Evolutionary conservation across 2,329 filamentous ascomycete genomes (phyloP).

Genomic region (Penicillium sp.): DNA sequence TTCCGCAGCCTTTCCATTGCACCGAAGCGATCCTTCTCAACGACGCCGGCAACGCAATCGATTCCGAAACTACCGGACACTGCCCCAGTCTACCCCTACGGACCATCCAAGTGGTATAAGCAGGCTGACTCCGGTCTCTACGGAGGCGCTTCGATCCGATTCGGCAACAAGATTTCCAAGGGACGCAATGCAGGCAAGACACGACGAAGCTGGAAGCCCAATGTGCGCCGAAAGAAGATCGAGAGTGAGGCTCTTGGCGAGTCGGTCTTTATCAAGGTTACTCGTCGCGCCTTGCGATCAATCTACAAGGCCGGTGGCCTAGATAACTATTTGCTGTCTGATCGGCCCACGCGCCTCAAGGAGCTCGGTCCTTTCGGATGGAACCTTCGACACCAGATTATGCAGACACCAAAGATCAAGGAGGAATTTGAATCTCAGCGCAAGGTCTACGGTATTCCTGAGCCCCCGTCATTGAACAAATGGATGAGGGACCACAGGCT

Average conservation of each 20-base stretch:
- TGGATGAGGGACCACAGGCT: slow-evolving; percentile 40
- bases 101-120: slow-evolving; percentile 43
- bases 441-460: slow-evolving; percentile 61
- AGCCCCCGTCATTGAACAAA: slow-evolving; percentile 44
- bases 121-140: slow-evolving; percentile 51
- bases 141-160: slow-evolving; percentile 46
- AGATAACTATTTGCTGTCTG: slow-evolving; percentile 85
- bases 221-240: slow-evolving; percentile 49
- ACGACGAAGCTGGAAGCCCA: slow-evolving; percentile 49
- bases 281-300: slow-evolving; percentile 46
- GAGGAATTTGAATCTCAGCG: slow-evolving; percentile 66
- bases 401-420: slow-evolving; percentile 71
- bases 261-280: slow-evolving; percentile 47
- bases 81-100: slow-evolving; percentile 49
- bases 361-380: slow-evolving; percentile 88
- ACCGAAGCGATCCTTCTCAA: slow-evolving; percentile 40
- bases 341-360: slow-evolving; percentile 72
- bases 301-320: slow-evolving; percentile 85
- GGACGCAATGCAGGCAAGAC: slow-evolving; percentile 51
- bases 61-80: slow-evolving; percentile 34
- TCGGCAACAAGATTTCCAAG: slow-evolving; percentile 52
- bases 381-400: slow-evolving; percentile 83
- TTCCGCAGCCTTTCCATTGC: slow-evolving; percentile 42
- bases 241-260: slow-evolving; percentile 45
- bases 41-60: slow-evolving; percentile 34